phyloP scores from a whole-genome alignment of 169 alveolate genomes.

The Eimeria brunetti region DNA sequence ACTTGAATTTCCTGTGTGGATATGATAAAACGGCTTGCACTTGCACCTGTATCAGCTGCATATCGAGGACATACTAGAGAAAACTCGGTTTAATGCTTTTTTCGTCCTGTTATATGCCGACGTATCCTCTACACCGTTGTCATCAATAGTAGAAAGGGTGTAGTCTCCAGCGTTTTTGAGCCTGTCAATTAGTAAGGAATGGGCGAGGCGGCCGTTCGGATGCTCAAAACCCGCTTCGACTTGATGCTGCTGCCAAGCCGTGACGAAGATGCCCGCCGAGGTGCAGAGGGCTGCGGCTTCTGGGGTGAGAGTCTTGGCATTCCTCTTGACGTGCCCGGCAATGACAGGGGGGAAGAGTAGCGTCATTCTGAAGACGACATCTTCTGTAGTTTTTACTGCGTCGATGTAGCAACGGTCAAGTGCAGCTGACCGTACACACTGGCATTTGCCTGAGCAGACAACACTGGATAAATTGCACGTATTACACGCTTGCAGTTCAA shows the following conservation, averaged over 20 bases:
- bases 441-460: slow-evolving; percentile 51
- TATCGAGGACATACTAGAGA: slow-evolving; percentile 12
- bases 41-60: neutral
- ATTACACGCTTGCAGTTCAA: neutral
- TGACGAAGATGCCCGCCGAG: slow-evolving; percentile 67
- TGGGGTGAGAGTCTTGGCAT: slow-evolving; percentile 22
- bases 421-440: slow-evolving; percentile 51
- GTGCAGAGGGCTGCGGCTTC: slow-evolving; percentile 79
- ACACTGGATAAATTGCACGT: neutral
- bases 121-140: slow-evolving; percentile 36
- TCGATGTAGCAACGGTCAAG: slow-evolving; percentile 72
- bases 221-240: slow-evolving; percentile 78
- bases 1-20: neutral
- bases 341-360: slow-evolving; percentile 72
- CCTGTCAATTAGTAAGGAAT: slow-evolving; percentile 38
- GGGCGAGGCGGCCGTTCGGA: slow-evolving; percentile 65
- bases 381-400: slow-evolving; percentile 62
- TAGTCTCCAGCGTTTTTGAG: slow-evolving; percentile 23
- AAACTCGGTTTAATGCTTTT: neutral
- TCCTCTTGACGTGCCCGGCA: neutral
- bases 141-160: neutral
- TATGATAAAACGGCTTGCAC: neutral
- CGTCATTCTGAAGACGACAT: slow-evolving; percentile 65
- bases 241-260: slow-evolving; percentile 79
- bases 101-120: slow-evolving; percentile 5